Conservation (phyloP, 371 early-diverging fungal genomes). For the Polyrhizophydium stewartii region DNA sequence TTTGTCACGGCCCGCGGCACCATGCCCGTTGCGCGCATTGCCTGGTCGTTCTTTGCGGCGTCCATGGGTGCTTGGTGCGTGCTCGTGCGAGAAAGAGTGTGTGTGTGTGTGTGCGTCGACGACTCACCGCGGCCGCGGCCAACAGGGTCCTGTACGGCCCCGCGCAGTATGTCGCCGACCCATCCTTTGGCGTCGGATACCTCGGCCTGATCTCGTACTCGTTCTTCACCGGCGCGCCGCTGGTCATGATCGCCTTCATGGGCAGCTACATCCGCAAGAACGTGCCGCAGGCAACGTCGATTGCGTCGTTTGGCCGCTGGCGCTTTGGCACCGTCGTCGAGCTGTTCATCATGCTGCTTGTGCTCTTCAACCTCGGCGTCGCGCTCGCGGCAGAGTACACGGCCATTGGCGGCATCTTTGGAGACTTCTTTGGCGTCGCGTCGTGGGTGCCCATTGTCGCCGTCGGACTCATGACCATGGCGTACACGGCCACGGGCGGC, state of each 20-base stretch:
- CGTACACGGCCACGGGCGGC: conserved; percentile 57
- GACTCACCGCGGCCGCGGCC: no score
- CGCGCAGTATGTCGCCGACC: conserved; percentile 22
- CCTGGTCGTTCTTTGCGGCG: conserved; percentile 33
- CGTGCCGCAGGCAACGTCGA: conserved; percentile 41
- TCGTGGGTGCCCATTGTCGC: conserved; percentile 42
- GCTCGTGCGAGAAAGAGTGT: not conserved
- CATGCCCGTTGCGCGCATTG: conserved; percentile 22
- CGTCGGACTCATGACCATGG: conserved; percentile 49
- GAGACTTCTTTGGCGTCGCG: conserved; percentile 36
- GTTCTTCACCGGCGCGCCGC: conserved; percentile 49
- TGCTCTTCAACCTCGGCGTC: conserved; percentile 45
- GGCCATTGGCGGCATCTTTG: conserved; percentile 50
- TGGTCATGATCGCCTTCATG: conserved; percentile 45
- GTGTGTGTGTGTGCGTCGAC: not conserved
- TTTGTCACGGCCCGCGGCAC: conserved; percentile 46
- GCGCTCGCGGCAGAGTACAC: conserved; percentile 44
- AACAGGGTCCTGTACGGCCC: conserved; percentile 5
- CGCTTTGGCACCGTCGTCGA: conserved; percentile 20
- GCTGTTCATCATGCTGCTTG: conserved; percentile 39
- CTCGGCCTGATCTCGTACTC: conserved; percentile 51
- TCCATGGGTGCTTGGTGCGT: conserved; percentile 39
- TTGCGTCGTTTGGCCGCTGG: conserved; percentile 26
- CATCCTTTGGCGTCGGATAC: conserved; percentile 41
- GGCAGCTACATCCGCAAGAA: conserved; percentile 42